Evolutionary conservation across 179 eudicot species (phyloP).

Genomic region (Corrigiola litoralis): DNA sequence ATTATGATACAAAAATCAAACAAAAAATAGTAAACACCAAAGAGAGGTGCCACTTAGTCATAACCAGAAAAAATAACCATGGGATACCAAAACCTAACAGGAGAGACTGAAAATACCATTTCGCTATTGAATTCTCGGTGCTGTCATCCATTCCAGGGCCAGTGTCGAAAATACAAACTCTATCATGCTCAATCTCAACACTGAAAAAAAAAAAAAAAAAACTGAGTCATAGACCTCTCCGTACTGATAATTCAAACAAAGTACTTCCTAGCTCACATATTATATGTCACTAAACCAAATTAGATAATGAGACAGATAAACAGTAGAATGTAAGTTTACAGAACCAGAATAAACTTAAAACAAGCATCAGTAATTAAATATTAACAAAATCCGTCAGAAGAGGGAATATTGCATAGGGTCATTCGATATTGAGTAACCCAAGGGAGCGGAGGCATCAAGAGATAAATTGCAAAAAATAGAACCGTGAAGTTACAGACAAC

Average conservation of each 20-base stretch:
- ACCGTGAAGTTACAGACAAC: not conserved
- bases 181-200: conserved; percentile 34
- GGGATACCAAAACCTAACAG: not conserved
- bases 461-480: not conserved
- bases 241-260: no score
- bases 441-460: not conserved
- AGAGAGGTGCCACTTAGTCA: not conserved
- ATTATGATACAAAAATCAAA: not conserved
- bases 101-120: conserved; percentile 44
- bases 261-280: no score
- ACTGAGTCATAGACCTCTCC: no score
- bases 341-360: not conserved
- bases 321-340: not conserved
- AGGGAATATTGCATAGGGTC: no score
- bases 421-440: no score
- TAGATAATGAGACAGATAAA: no score
- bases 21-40: not conserved
- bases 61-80: not conserved
- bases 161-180: conserved; percentile 51
- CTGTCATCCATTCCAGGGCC: conserved; percentile 79
- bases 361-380: no score
- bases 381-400: no score
- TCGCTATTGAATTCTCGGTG: conserved; percentile 51
- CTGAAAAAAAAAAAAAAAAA: conserved; percentile 47
- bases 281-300: no score